A percentile compares a stretch with the other conserved stretches of the same genome.
Evolutionary conservation across 2,329 filamentous ascomycete genomes (phyloP).

Genomic region (Colletotrichum graminicola): DNA sequence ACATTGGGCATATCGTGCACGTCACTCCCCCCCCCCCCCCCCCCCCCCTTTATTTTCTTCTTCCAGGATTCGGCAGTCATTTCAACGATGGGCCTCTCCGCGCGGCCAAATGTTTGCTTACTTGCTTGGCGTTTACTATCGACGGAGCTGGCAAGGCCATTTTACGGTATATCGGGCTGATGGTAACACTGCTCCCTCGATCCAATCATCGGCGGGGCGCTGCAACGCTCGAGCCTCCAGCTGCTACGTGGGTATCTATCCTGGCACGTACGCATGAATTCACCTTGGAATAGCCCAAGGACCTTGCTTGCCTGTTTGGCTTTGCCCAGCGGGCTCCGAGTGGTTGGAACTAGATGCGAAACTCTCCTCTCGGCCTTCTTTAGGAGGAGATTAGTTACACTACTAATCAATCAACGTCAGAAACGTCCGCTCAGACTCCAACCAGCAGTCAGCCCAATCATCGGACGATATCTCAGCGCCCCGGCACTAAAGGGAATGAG

Average conservation of each 20-base stretch:
- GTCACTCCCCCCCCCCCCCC: too few species aligned
- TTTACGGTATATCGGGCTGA: constrained; percentile 13
- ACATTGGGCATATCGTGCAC: constrained; percentile 22
- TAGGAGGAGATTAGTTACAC: constrained; percentile 4
- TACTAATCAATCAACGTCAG: constrained; percentile 36
- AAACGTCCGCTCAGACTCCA: constrained; percentile 36
- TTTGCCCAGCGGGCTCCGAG: constrained; percentile 13
- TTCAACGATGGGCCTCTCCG: constrained; percentile 1
- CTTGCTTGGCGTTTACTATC: constrained; percentile 4
- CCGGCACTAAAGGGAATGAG: constrained; percentile 22
- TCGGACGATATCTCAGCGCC: constrained; percentile 35
- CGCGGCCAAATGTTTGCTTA: not conserved
- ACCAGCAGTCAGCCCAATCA: constrained; percentile 19
- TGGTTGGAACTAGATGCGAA: constrained; percentile 30
- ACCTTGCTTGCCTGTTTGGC: constrained; percentile 26
- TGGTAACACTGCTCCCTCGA: constrained; percentile 31
- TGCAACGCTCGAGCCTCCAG: constrained; percentile 31
- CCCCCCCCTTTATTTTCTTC: too few species aligned
- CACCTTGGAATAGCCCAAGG: constrained; percentile 23
- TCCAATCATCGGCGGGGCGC: constrained; percentile 27
- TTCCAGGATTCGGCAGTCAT: not conserved
- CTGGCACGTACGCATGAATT: constrained; percentile 33
- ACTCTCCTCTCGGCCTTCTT: constrained; percentile 21
- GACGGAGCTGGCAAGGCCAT: not conserved
- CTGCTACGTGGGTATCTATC: constrained; percentile 1